phyloP scores from a whole-genome alignment of 106 monocot genomes.

The Dendrobium nobile region DNA sequence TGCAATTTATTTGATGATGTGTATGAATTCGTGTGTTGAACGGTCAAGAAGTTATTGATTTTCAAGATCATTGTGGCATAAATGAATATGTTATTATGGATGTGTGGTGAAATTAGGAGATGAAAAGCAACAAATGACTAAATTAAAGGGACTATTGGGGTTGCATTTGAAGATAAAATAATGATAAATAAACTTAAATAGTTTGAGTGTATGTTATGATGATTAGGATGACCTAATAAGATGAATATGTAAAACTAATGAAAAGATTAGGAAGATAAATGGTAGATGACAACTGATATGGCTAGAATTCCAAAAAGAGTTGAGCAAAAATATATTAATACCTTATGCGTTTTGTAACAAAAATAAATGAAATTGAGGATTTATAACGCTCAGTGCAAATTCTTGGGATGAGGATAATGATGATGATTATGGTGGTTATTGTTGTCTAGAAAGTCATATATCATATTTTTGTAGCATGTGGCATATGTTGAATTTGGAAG shows the following conservation, averaged over 20 bases:
- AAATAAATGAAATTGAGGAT: neutral
- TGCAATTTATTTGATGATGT: neutral
- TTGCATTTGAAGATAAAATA: no score
- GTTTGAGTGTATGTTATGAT: neutral
- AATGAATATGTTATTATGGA: neutral
- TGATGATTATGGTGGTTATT: neutral
- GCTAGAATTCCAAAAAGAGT: neutral
- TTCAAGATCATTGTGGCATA: neutral
- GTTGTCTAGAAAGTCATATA: neutral
- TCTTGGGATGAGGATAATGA: neutral
- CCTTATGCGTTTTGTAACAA: neutral
- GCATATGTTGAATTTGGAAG: neutral
- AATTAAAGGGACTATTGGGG: no score
- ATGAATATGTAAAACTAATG: neutral
- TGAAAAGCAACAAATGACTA: no score
- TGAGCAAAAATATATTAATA: neutral
- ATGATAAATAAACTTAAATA: neutral
- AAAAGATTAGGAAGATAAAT: neutral
- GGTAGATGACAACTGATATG: neutral
- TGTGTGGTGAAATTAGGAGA: no score
- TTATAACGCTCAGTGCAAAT: neutral
- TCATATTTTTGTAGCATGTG: neutral
- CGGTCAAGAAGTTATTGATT: neutral
- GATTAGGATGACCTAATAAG: neutral
- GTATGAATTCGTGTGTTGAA: neutral